Base-by-base conservation (phyloP, 768 basidiomycete genomes). In the Pleurotus pulmonarius region DNA sequence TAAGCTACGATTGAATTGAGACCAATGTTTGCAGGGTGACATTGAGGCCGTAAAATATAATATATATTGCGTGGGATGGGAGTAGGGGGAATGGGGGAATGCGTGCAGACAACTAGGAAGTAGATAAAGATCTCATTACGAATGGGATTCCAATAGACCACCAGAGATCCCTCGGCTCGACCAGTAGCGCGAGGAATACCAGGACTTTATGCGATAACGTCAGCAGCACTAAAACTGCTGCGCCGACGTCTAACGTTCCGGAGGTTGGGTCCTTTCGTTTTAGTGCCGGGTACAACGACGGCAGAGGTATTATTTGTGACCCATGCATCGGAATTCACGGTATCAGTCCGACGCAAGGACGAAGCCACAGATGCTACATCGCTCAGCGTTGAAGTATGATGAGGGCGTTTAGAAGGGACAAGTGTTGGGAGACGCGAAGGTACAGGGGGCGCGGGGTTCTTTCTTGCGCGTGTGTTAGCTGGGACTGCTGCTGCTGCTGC, bases 171-270 rank as follows among this genome's bases (percentile, higher is more conserved):
- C 46, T 22, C 34, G 29, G 55, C 15, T 46, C 55, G 24, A 29
- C 43, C 49, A 45, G 40, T 43, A 46, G 24, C 41, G 49, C 18
- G 29, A 49, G 45, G n/a, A 48, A 13, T 22, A 53, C 34, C 51
- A 24, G 9, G 44, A 52, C 9, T 22, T 70, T 74, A 93, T 64
- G 88, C 90, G 58, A 92, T 83, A 18, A 93, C 86, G 67, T 94
- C 92, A 3, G 88, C 91, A 56, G 86, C 78, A 66, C 92, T 93
- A 70, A 94, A 94, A 64, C 92, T 94, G 66, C 92, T 93, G 58
- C 92, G 77, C 65, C 92, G 75, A 59, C 90, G 80, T 60, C 90
- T 79, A 49, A 91, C 82, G 43, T 76, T 87, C 52, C 92, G 79
- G 59, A 92, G 72, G 1, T 86, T 84, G 6, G 92, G 92, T 39